Base-by-base conservation (phyloP, 305 asterid genomes). In the Fraxinus xanthoxyloides region DNA sequence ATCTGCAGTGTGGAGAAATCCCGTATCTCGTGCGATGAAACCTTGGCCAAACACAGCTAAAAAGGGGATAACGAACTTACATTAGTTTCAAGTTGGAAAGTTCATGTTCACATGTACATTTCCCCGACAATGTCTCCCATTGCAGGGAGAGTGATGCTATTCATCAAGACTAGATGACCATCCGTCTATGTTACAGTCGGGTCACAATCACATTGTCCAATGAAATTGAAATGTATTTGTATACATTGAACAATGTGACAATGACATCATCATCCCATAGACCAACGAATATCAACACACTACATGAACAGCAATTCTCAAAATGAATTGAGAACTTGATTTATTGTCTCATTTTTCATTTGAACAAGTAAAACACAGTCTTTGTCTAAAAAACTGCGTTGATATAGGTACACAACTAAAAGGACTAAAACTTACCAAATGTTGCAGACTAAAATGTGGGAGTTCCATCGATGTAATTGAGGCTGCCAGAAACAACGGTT, bases 21-120 rank as follows among this genome's bases (percentile, higher is more conserved):
- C 84, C 82, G 85, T 87, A 74, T 82, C 88, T 6, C 78, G 80
- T 3, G 82, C 84, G 6, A 87, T 82, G 86, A 87, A 87, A 80
- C 89, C 88, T 43, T 82, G 30, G 3, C 89, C 89, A 4, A 72
- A 63, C 3, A 82, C 84, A 7, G 83, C 87, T 84, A 7, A 1
- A 63, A 7, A 36, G 35, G 73, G 36, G 8, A 65, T 10, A 65
- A 26, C 19, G 19, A 10, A 10, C 30, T 65, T 28, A 63, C 28
- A 56, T 56, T 56, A 56, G 15, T 61, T 61, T 61, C 31, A 61
- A 23, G 31, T 21, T 61, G 5, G 15, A 61, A 21, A 23, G 32
- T 61, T 23, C 32, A 2, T 61, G 31, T 10, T 23, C 17, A 8
- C 17, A 10, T 23, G 72, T 61, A 23, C 72, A 61, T 61, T 61